These are phyloP conservation scores for Trypanosoma melophagium DNA, from an alignment of 208 protist species.

Conservation along the genomic window DNA sequence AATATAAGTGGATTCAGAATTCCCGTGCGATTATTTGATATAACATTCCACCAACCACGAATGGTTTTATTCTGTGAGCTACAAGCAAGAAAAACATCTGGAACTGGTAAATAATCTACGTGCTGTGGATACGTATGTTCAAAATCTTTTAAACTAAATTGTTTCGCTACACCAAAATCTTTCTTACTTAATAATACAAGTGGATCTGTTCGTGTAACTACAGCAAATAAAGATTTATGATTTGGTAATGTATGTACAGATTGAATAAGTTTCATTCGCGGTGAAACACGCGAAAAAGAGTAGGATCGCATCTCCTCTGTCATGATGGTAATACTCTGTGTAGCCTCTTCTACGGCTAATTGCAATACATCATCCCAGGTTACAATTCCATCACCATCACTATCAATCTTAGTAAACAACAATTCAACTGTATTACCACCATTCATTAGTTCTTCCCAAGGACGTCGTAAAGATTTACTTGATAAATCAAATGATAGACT, in stretches of 20 bases:
- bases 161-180: constrained; percentile 43
- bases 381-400: constrained; percentile 42
- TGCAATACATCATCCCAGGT: constrained; percentile 63
- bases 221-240: constrained; percentile 55
- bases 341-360: constrained; percentile 50
- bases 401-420: constrained; percentile 56
- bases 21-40: constrained; percentile 28
- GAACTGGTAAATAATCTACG: constrained; percentile 50
- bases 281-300: constrained; percentile 39
- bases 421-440: constrained; percentile 33
- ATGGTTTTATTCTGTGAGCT: constrained; percentile 41
- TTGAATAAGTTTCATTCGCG: constrained; percentile 33
- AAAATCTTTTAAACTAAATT: constrained; percentile 39
- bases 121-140: constrained; percentile 33
- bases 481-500: background rate
- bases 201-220: constrained; percentile 42
- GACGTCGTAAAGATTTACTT: background rate
- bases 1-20: constrained; percentile 31
- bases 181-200: constrained; percentile 57
- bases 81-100: constrained; percentile 66
- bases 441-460: background rate
- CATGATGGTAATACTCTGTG: constrained; percentile 22
- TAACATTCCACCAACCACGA: constrained; percentile 52
- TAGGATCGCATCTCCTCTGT: constrained; percentile 42
- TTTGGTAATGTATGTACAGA: constrained; percentile 48